Evolutionary conservation across 164 flowering plant genomes (phyloP).

Genomic region (Berberis vulgaris): DNA sequence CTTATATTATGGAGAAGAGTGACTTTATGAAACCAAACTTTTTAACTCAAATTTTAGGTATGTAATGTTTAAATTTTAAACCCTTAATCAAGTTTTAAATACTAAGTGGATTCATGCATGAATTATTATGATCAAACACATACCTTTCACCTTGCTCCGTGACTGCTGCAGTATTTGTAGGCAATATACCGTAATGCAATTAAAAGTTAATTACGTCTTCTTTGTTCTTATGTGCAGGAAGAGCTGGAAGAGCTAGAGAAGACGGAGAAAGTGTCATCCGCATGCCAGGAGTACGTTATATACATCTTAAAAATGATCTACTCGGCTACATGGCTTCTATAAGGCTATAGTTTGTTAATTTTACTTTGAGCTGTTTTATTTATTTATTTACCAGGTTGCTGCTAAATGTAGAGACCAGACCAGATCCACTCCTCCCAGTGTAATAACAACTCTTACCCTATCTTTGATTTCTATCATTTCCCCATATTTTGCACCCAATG

Average conservation of each 20-base stretch:
- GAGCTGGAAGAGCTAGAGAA: conserved; percentile 74
- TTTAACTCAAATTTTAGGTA: not conserved
- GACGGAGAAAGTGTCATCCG: conserved; percentile 53
- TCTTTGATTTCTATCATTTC: not conserved
- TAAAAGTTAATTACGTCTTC: not conserved
- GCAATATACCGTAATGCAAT: not conserved
- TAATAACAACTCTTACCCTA: conserved; percentile 6
- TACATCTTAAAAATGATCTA: not conserved
- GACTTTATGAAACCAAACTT: no score
- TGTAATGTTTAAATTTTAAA: no score
- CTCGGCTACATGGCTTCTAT: conserved; percentile 1
- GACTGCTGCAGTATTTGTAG: no score
- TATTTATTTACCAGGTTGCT: conserved; percentile 21
- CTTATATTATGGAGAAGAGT: no score
- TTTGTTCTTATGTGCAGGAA: conserved; percentile 34
- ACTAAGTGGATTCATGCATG: no score
- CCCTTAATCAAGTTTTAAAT: not conserved
- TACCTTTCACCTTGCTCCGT: no score
- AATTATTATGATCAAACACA: no score
- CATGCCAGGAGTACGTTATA: conserved; percentile 67
- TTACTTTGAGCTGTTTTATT: conserved; percentile 5
- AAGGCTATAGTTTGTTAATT: not conserved
- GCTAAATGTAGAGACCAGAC: conserved; percentile 19
- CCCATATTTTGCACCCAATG: not conserved
- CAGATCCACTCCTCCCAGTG: conserved; percentile 30